phyloP scores from a whole-genome alignment of 108 stramenopile species.

The Skeletonema costatum region DNA sequence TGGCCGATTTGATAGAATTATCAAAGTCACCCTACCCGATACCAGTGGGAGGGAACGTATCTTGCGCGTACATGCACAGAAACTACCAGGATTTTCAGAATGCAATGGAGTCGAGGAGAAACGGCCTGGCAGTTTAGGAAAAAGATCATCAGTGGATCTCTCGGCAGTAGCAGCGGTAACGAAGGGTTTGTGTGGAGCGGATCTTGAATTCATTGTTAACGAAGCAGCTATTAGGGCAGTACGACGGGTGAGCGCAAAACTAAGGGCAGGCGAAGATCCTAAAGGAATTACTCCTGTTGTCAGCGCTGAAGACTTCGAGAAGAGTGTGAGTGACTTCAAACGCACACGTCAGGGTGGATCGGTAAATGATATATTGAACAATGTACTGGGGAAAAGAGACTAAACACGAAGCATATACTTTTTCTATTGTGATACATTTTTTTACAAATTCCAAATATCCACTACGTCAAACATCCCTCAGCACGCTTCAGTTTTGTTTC shows the following conservation, averaged over 20 bases:
- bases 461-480: slow-evolving; percentile 21
- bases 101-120: slow-evolving; percentile 61
- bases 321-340: slow-evolving; percentile 66
- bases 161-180: slow-evolving; percentile 77
- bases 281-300: slow-evolving; percentile 64
- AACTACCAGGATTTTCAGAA: slow-evolving; percentile 80
- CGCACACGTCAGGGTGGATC: slow-evolving; percentile 55
- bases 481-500: slow-evolving; percentile 3
- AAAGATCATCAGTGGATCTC: slow-evolving; percentile 62
- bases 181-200: slow-evolving; percentile 89
- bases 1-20: slow-evolving; percentile 95
- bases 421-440: not conserved
- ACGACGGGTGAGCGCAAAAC: slow-evolving; percentile 69
- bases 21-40: slow-evolving; percentile 84
- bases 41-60: slow-evolving; percentile 78
- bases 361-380: slow-evolving; percentile 38
- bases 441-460: not conserved
- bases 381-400: slow-evolving; percentile 21
- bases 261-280: slow-evolving; percentile 48
- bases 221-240: slow-evolving; percentile 95
- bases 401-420: not conserved
- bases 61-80: slow-evolving; percentile 84
- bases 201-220: slow-evolving; percentile 94
- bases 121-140: slow-evolving; percentile 60
- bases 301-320: slow-evolving; percentile 77